phyloP scores from a whole-genome alignment of 208 protist species.

The Crithidia fasciculata region DNA sequence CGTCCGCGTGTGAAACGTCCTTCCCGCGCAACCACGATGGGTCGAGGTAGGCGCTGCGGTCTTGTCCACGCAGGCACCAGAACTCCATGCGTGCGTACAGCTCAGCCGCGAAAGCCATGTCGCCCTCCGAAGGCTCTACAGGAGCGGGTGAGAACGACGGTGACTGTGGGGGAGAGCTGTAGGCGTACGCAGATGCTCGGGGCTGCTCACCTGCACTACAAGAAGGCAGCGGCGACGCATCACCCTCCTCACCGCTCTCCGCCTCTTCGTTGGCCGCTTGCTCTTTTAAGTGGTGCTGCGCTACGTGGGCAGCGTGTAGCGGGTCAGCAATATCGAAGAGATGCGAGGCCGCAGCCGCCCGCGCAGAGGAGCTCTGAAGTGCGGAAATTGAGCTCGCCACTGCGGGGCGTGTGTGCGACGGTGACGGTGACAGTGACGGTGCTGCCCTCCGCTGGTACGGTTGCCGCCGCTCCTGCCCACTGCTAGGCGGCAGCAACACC shows the following conservation, averaged over 20 bases:
- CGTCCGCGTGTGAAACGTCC: background rate
- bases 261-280: background rate
- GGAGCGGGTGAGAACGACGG: background rate
- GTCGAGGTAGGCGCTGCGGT: slow-evolving; percentile 46
- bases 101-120: slow-evolving; percentile 70
- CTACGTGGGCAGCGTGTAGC: background rate
- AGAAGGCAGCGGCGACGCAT: too few species aligned
- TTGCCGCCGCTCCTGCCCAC: slow-evolving; percentile 40
- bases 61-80: slow-evolving; percentile 72
- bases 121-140: slow-evolving; percentile 40
- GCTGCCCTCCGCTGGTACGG: background rate
- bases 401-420: background rate
- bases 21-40: slow-evolving; percentile 12
- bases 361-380: background rate
- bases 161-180: background rate
- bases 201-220: too few species aligned
- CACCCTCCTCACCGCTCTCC: background rate
- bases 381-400: background rate
- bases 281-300: background rate
- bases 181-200: too few species aligned
- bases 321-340: background rate
- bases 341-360: slow-evolving; percentile 1
- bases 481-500: slow-evolving; percentile 48
- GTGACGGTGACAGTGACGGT: background rate
- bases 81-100: slow-evolving; percentile 68